Base-by-base conservation (phyloP, 116 monocot species). In the Phalaenopsis hybrid region DNA sequence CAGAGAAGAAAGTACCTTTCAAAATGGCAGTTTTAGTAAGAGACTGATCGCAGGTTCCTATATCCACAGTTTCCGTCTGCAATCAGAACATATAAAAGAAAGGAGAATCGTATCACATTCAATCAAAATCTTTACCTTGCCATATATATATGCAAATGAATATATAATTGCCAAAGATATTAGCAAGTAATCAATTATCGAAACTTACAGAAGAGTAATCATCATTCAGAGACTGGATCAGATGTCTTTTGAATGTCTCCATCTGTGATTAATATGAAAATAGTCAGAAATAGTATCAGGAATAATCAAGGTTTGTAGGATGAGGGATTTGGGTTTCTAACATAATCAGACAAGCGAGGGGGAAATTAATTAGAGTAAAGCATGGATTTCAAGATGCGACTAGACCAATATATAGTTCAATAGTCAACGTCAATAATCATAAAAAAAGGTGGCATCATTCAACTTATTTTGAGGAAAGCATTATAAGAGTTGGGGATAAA, bases 161-260 rank as follows among this genome's bases (percentile, higher is more conserved):
- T 63, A 25, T 12, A 18, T 37, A 57, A 57, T 8, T 74, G 28
- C 8, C 9, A 55, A 31, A 77, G 33, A 13, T n/a, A 15, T 20
- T 34, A 59, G 16, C 2, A 46, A 16, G 37, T 41, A 28, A 69
- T 80, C 23, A 80, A 77, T 72, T 78, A 12, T 23, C 44, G 73
- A n/a, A n/a, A n/a, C n/a, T n/a, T n/a, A n/a, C n/a, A n/a, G n/a
- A n/a, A n/a, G n/a, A n/a, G n/a, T n/a, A n/a, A n/a, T n/a, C n/a
- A n/a, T n/a, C n/a, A n/a, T n/a, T n/a, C n/a, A n/a, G n/a, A n/a
- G n/a, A n/a, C n/a, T n/a, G n/a, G n/a, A n/a, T n/a, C n/a, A n/a
- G n/a, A n/a, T n/a, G n/a, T n/a, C n/a, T n/a, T n/a, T 92, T 99
- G 84, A 99, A 99, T 74, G 90, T 86, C 81, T 95, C 95, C 88